phyloP scores from a whole-genome alignment of 805 yeast genomes.

The Suhomyces xylopsoci region DNA sequence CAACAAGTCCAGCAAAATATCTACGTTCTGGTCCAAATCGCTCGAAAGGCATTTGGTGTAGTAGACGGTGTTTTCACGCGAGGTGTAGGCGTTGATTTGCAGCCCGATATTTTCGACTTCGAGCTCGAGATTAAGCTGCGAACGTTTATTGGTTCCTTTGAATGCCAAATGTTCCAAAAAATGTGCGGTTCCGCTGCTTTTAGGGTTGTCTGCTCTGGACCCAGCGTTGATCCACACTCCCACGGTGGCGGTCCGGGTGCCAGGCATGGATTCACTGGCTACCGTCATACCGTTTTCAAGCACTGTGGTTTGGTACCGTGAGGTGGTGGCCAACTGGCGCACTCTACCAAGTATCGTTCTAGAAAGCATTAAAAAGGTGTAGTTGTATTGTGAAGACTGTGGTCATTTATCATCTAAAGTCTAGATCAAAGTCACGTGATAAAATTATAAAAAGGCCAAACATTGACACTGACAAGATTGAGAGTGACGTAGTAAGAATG shows the following conservation, averaged over 20 bases:
- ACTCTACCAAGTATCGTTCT: neutral
- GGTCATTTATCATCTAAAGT: neutral
- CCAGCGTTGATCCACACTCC: conserved; percentile 99
- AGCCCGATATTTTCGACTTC: conserved; percentile 97
- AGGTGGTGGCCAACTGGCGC: conserved; percentile 3
- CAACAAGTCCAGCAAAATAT: conserved; percentile 83
- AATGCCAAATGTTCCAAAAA: conserved; percentile 95
- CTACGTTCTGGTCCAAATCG: conserved; percentile 83
- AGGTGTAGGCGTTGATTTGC: conserved; percentile 97
- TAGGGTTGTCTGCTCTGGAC: conserved; percentile 87
- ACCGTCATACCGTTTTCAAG: conserved; percentile 91
- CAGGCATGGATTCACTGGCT: conserved; percentile 85
- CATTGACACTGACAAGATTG: no score
- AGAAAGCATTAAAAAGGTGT: neutral
- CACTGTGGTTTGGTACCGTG: conserved; percentile 54
- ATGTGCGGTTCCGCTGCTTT: conserved; percentile 93
- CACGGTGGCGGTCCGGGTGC: conserved; percentile 90
- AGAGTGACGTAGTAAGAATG: no score
- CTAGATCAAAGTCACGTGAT: neutral
- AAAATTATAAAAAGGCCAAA: no score
- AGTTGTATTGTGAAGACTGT: no score
- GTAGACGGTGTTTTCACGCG: conserved; percentile 95
- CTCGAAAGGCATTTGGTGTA: conserved; percentile 82
- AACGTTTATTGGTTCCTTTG: conserved; percentile 83
- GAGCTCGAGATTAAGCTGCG: conserved; percentile 79